phyloP scores from a whole-genome alignment of 805 yeast species.

The Dipodascopsis uninucleata region DNA sequence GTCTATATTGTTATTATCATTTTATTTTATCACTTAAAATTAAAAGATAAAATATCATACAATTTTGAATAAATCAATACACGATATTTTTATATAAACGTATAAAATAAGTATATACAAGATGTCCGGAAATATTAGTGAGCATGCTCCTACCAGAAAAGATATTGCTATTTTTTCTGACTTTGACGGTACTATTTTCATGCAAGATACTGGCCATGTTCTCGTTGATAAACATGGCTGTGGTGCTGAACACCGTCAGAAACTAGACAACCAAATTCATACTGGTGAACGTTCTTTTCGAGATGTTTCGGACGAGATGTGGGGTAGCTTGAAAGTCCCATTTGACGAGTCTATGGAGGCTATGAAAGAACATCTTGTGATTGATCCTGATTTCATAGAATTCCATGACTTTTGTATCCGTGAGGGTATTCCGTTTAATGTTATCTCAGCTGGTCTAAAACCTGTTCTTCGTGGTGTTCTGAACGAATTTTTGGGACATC shows the following conservation, averaged over 20 bases:
- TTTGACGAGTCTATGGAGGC: conserved; percentile 39
- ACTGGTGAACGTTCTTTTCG: conserved; percentile 39
- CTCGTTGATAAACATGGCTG: conserved; percentile 44
- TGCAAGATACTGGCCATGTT: conserved; percentile 47
- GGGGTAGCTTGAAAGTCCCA: conserved; percentile 43
- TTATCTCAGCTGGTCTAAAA: conserved; percentile 44
- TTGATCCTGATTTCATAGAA: conserved; percentile 41
- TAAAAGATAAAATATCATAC: too few relatives aligned
- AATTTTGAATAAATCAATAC: too few relatives aligned
- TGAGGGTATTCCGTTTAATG: conserved; percentile 42
- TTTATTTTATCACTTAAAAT: too few relatives aligned
- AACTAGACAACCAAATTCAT: conserved; percentile 40
- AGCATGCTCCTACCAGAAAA: conserved; percentile 17
- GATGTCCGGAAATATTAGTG: too few relatives aligned
- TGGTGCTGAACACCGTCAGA: conserved; percentile 39
- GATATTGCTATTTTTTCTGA: conserved; percentile 33
- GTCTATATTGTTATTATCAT: too few relatives aligned
- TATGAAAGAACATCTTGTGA: conserved; percentile 37
- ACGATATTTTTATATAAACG: too few relatives aligned
- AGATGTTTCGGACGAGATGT: conserved; percentile 43
- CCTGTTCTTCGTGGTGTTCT: conserved; percentile 43
- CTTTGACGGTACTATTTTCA: conserved; percentile 46
- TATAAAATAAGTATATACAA: too few relatives aligned
- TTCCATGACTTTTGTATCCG: conserved; percentile 40
- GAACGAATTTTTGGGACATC: conserved; percentile 41